These are phyloP conservation scores for Penicillium sp. DNA, from an alignment of 2,329 filamentous ascomycete species.

Conservation along the genomic window DNA sequence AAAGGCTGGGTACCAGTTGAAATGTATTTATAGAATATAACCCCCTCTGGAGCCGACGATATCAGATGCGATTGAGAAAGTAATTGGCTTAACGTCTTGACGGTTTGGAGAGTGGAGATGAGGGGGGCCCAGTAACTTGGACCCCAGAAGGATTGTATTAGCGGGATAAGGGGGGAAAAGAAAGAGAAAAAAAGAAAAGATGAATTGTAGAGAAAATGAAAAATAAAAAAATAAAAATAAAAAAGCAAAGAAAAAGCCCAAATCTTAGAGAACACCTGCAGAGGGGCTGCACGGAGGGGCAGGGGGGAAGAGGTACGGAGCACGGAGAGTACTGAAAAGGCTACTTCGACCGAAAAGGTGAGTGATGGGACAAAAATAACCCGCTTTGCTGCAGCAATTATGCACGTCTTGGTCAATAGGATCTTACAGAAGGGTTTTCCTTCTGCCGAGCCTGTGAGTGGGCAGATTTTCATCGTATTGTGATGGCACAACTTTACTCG, in stretches of 20 bases:
- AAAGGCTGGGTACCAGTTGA: background rate
- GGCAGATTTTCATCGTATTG: background rate
- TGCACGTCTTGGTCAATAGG: constrained; percentile 19
- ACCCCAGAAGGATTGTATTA: background rate
- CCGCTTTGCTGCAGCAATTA: constrained; percentile 19
- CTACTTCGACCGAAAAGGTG: constrained; percentile 10
- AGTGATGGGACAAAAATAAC: constrained; percentile 21
- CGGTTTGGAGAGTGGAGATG: constrained; percentile 5
- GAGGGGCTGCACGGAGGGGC: constrained; percentile 17
- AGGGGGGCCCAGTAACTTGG: constrained; percentile 9
- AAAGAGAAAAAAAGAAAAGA: background rate
- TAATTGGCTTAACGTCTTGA: constrained; percentile 8
- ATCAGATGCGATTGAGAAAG: background rate
- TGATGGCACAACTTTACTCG: background rate
- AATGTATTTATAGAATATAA: constrained; percentile 2
- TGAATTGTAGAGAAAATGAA: background rate
- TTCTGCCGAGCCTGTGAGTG: constrained; percentile 6
- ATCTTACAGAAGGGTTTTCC: constrained; percentile 6
- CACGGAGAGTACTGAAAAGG: constrained; percentile 4
- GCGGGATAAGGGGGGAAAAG: background rate
- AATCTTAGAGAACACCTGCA: constrained; percentile 14
- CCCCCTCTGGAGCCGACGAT: background rate
- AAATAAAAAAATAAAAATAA: background rate
- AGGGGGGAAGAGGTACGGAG: background rate
- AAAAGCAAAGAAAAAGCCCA: constrained; percentile 2